Evolutionary conservation across 129 eudicot species (phyloP).

Genomic region (Chrysanthemum makinoi): DNA sequence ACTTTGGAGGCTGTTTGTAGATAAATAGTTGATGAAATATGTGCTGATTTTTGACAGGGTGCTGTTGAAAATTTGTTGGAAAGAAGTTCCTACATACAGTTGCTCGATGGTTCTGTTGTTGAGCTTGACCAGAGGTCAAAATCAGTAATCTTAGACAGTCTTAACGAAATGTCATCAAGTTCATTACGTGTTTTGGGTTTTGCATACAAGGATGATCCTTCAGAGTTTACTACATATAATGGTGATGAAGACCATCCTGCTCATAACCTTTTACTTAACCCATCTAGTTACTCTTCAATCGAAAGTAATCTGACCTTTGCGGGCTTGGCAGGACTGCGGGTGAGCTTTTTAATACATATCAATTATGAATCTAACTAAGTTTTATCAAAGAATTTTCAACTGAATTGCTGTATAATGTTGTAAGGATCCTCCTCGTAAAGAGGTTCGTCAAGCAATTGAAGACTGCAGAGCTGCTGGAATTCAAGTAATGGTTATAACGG

Average conservation of each 20-base stretch:
- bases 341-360: constrained; percentile 30
- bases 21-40: constrained; percentile 1
- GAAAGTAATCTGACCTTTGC: constrained; percentile 85
- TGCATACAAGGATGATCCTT: constrained; percentile 85
- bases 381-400: no score
- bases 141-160: constrained; percentile 54
- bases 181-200: constrained; percentile 95
- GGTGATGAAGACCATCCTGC: constrained; percentile 92
- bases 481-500: constrained; percentile 94
- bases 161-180: constrained; percentile 60
- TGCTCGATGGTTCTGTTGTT: constrained; percentile 75
- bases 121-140: constrained; percentile 55
- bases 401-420: constrained; percentile 3
- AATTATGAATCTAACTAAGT: background rate
- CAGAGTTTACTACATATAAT: constrained; percentile 65
- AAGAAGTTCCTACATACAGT: constrained; percentile 78
- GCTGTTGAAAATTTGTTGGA: constrained; percentile 93
- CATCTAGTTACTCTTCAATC: constrained; percentile 66
- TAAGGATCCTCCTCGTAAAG: constrained; percentile 98
- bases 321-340: constrained; percentile 93
- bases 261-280: constrained; percentile 69
- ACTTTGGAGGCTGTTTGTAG: background rate
- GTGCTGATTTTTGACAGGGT: constrained; percentile 53
- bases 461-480: constrained; percentile 98
- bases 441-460: constrained; percentile 87